A percentile compares a stretch with the other conserved stretches of the same genome.
Conservation (phyloP, 2,329 filamentous ascomycete genomes). For the Zymoseptoria pseudotritici region DNA sequence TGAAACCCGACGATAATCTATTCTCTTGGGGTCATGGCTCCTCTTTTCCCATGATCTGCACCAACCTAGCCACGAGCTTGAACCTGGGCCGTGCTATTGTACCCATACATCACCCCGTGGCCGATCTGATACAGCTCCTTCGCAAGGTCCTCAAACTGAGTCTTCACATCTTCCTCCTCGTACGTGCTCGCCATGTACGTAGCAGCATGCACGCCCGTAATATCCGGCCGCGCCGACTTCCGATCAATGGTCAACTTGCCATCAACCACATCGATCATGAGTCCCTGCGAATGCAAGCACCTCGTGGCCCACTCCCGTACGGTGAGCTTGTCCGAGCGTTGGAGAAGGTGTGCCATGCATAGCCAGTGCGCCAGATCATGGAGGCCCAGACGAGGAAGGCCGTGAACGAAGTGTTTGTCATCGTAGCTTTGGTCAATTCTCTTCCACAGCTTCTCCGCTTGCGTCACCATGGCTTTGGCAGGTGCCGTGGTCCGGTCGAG, state of each 20-base stretch:
- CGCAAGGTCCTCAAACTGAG: constrained; percentile 9
- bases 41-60: neutral
- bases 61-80: neutral
- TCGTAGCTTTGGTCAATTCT: constrained; percentile 8
- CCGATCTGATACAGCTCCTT: constrained; percentile 10
- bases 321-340: neutral
- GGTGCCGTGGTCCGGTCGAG: neutral
- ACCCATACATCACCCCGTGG: constrained; percentile 8
- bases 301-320: neutral
- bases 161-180: neutral
- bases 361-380: constrained; percentile 12
- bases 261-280: neutral
- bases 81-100: neutral
- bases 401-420: constrained; percentile 3
- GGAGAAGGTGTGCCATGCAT: constrained; percentile 7
- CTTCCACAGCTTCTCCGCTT: constrained; percentile 7
- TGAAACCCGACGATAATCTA: too few species aligned
- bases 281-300: neutral
- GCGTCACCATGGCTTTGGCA: neutral
- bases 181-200: constrained; percentile 7
- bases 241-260: neutral
- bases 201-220: constrained; percentile 6
- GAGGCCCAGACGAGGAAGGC: constrained; percentile 9
- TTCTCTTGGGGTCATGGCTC: too few species aligned
- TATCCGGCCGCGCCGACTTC: neutral